Conservation (phyloP, 1,284 basidiomycete species). For the Neolentinus lepideus region DNA sequence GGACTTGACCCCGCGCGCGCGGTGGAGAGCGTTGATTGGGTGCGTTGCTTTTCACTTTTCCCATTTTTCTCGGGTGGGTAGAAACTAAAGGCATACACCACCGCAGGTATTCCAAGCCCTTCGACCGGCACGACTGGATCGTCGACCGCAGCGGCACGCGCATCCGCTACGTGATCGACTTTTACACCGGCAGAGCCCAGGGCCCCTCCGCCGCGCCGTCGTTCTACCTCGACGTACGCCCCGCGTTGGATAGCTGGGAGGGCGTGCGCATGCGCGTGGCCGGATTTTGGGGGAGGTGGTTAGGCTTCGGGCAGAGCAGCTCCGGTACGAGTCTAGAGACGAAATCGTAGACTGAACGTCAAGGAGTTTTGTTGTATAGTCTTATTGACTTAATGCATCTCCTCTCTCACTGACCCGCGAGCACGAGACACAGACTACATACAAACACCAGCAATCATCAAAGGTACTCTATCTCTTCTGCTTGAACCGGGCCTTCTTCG, state of each 20-base stretch:
- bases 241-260: conserved; percentile 90
- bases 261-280: conserved; percentile 73
- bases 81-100: neutral
- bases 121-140: conserved; percentile 97
- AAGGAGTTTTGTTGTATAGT: too few relatives aligned
- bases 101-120: conserved; percentile 82
- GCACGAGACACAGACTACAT: too few relatives aligned
- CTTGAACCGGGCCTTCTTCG: conserved; percentile 29
- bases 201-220: conserved; percentile 43
- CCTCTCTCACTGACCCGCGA: too few relatives aligned
- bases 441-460: too few relatives aligned
- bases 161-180: conserved; percentile 96
- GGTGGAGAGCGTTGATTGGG: conserved; percentile 82
- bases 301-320: conserved; percentile 12
- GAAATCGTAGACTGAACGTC: too few relatives aligned
- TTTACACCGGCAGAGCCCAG: conserved; percentile 82
- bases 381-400: too few relatives aligned
- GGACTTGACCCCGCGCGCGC: conserved; percentile 76
- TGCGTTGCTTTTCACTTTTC: conserved; percentile 33
- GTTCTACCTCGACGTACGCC: conserved; percentile 93
- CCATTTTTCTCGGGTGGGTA: neutral
- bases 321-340: neutral
- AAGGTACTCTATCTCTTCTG: conserved; percentile 32
- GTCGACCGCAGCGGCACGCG: conserved; percentile 87
- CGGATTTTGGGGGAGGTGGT: conserved; percentile 40